Percentiles rank a stretch among this genome's conserved stretches.
phyloP scores from a whole-genome alignment of 805 yeast genomes.

The Debaryomyces maramus region DNA sequence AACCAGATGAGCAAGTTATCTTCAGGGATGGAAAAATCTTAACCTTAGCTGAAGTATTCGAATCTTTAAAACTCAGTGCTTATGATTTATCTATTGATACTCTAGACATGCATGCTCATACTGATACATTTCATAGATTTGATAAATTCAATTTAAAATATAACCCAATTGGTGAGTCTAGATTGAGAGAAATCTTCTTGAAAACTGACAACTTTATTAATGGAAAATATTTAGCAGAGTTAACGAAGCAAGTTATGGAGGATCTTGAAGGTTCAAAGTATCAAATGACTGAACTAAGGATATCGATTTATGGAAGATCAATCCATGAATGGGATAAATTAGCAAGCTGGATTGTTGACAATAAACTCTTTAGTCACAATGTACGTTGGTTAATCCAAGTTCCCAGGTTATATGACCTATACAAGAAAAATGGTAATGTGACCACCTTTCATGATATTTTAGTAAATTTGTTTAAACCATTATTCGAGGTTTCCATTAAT shows the following conservation, averaged over 20 bases:
- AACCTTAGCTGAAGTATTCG: constrained; percentile 85
- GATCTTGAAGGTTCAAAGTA: constrained; percentile 94
- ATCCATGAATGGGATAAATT: constrained; percentile 92
- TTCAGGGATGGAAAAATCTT: constrained; percentile 88
- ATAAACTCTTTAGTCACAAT: constrained; percentile 86
- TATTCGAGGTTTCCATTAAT: constrained; percentile 84
- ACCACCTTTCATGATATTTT: constrained; percentile 72
- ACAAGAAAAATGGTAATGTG: constrained; percentile 74
- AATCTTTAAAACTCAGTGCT: constrained; percentile 86
- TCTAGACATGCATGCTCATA: constrained; percentile 98
- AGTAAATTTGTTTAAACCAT: constrained; percentile 77
- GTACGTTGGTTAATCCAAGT: constrained; percentile 97
- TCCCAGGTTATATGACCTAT: constrained; percentile 89
- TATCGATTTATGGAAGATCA: constrained; percentile 90
- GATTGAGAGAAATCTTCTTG: constrained; percentile 91
- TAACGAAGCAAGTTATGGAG: constrained; percentile 89
- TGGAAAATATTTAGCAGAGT: constrained; percentile 88
- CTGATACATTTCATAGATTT: constrained; percentile 95
- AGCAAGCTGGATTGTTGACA: constrained; percentile 93
- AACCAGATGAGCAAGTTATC: constrained; percentile 86
- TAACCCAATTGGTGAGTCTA: constrained; percentile 97
- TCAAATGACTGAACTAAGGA: constrained; percentile 96
- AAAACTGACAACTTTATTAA: constrained; percentile 92
- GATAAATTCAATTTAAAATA: constrained; percentile 96
- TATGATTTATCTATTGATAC: constrained; percentile 96